Base-by-base conservation (phyloP, 768 basidiomycete genomes). In the Naematelia aurantialba region DNA sequence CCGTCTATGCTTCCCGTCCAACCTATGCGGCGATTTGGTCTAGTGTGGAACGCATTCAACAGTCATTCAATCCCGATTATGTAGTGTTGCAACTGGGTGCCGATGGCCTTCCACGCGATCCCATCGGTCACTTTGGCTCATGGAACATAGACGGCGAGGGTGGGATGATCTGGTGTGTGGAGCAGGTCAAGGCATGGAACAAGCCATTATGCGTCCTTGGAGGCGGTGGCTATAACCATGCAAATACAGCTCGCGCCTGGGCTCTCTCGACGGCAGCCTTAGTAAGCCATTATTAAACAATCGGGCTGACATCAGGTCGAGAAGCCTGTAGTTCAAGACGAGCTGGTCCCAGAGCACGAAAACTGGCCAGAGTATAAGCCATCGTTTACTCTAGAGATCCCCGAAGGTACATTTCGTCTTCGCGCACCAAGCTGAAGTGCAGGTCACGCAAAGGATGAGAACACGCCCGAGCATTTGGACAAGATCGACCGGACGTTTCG, bases 221-320 rank as follows among this genome's bases (percentile, higher is more conserved):
- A 46, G 60, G 76, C 82, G 90, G 91, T 17, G 93, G 93, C 0
- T 96, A 98, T 72, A 81, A 88, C 66, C 83, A 84, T 3, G 79
- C 89, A 1, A 93, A 93, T 65, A 85, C 85, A 1, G 91, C 92
- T 0, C 83, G 91, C 12, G 89, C 89, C 0, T 96, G 91, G 90
- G 81, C 89, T 0, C 85, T 85, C 67, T 77, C 92, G 17, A 94
- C 91, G 0, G 86, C 87, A 0, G 78, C 89, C 3, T 83, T 84
- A 26, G 89, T 91, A 65, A 61, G 87, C 79, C 34, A 8, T n/a
- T 19, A 19, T 22, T 53, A 39, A 27, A 24, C 21, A 29, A 54
- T 14, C 22, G 48, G n/a, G 14, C 22, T 34, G n/a, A 13, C 26
- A 42, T 26, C 54, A 91, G 88, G 77, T 83, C 24, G 82, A 80